Evolutionary conservation across 192 early-diverging fungal species (phyloP).

Genomic region (Coemansia sp.): DNA sequence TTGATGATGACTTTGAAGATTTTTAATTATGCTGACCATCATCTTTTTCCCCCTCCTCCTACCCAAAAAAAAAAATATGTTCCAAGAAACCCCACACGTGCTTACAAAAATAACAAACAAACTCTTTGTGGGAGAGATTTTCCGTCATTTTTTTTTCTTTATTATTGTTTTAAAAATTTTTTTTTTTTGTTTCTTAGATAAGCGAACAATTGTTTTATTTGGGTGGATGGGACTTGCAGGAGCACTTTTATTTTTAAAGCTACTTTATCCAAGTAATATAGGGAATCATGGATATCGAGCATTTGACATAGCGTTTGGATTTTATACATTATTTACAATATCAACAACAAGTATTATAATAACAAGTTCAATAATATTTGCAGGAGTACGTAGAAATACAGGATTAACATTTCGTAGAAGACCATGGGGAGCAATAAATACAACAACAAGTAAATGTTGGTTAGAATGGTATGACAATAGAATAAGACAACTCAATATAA

Average conservation of each 20-base stretch:
- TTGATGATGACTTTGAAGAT: neutral
- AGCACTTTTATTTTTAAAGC: neutral
- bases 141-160: neutral
- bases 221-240: neutral
- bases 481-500: constrained; percentile 19
- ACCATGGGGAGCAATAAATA: constrained; percentile 20
- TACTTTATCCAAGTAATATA: neutral
- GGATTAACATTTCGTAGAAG: constrained; percentile 31
- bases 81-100: no score
- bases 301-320: neutral
- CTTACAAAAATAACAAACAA: no score
- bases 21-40: neutral
- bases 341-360: constrained; percentile 3
- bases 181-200: neutral
- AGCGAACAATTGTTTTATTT: neutral
- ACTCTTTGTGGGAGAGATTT: no score
- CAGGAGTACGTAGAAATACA: constrained; percentile 35
- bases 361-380: constrained; percentile 27
- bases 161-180: neutral
- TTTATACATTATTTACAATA: constrained; percentile 17
- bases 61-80: no score
- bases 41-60: neutral
- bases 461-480: constrained; percentile 38
- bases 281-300: neutral
- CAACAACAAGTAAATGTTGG: constrained; percentile 8